Percentiles rank a stretch among this genome's conserved stretches.
phyloP scores from a whole-genome alignment of 2,329 filamentous ascomycete species.

The Rhynchosporium graminicola region DNA sequence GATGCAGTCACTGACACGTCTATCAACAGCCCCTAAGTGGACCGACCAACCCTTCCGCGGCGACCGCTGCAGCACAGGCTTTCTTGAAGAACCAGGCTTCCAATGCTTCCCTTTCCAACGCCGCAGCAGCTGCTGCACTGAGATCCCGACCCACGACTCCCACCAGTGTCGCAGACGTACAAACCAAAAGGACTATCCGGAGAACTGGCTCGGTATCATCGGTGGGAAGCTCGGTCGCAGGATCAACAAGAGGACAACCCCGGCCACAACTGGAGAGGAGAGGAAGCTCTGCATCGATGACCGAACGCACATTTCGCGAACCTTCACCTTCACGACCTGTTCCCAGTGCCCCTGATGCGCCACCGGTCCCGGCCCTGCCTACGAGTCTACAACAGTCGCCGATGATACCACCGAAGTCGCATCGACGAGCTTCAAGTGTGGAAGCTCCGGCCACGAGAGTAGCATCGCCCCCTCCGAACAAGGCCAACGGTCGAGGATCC shows the following conservation, averaged over 20 bases:
- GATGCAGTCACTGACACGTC: conserved; percentile 31
- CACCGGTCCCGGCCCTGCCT: conserved; percentile 77
- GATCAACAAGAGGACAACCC: conserved; percentile 43
- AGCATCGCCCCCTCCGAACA: conserved; percentile 38
- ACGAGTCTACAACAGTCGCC: conserved; percentile 44
- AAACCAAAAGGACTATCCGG: conserved; percentile 82
- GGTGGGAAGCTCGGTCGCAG: conserved; percentile 51
- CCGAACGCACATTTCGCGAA: conserved; percentile 81
- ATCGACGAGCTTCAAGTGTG: conserved; percentile 42
- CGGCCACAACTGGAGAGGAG: conserved; percentile 58
- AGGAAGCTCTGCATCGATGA: conserved; percentile 80
- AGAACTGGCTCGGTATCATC: conserved; percentile 74
- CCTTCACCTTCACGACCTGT: conserved; percentile 59
- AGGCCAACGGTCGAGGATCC: conserved; percentile 36
- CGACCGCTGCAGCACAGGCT: conserved; percentile 78
- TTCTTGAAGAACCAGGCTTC: conserved; percentile 69
- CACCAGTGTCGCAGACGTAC: conserved; percentile 76
- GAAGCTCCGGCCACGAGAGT: conserved; percentile 41
- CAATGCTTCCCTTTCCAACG: conserved; percentile 71
- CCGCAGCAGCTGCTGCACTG: conserved; percentile 83
- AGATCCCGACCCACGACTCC: conserved; percentile 76
- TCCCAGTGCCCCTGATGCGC: conserved; percentile 51
- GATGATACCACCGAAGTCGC: conserved; percentile 32
- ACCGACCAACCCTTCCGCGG: conserved; percentile 69
- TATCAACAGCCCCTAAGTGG: conserved; percentile 58